Evolutionary conservation across 2,329 filamentous ascomycete species (phyloP).

Genomic region (Thelonectria blattea): DNA sequence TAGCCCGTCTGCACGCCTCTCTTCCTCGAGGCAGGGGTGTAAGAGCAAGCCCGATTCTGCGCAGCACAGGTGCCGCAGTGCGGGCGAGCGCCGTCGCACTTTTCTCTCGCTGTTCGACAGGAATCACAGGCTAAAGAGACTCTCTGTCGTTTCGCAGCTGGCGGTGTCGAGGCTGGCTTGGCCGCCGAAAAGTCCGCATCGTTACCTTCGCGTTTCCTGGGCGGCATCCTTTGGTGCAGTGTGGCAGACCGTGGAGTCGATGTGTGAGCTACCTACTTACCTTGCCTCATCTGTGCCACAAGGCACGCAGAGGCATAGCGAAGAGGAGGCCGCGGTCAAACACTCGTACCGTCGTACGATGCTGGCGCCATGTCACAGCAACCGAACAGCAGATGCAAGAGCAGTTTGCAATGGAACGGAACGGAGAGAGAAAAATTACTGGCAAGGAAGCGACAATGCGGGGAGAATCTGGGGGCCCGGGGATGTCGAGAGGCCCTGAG

Average conservation of each 20-base stretch:
- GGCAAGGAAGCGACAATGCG: conserved; percentile 30
- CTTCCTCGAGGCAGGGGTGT: conserved; percentile 76
- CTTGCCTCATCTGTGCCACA: conserved; percentile 34
- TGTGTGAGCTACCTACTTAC: conserved; percentile 26
- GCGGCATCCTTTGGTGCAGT: conserved; percentile 46
- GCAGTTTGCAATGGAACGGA: conserved; percentile 13
- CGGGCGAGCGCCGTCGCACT: conserved; percentile 73
- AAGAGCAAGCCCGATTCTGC: conserved; percentile 70
- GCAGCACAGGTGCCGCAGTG: conserved; percentile 70
- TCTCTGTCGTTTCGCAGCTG: conserved; percentile 61
- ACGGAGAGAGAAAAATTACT: conserved; percentile 12
- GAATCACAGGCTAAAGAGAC: conserved; percentile 74
- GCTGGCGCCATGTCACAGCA: conserved; percentile 34
- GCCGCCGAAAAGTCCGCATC: conserved; percentile 37
- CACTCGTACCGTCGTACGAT: conserved; percentile 22
- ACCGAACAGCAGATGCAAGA: conserved; percentile 20
- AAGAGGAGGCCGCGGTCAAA: conserved; percentile 14
- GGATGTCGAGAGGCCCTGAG: conserved; percentile 27
- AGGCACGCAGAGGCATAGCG: conserved; percentile 35
- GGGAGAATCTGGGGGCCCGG: conserved; percentile 38
- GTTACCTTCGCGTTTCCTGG: conserved; percentile 43
- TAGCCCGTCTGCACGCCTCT: conserved; percentile 82
- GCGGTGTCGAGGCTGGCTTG: conserved; percentile 30
- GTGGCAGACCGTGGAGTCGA: conserved; percentile 19
- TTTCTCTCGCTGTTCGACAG: conserved; percentile 71